phyloP scores from a whole-genome alignment of 352 stramenopile species.

The Phytophthora pini region DNA sequence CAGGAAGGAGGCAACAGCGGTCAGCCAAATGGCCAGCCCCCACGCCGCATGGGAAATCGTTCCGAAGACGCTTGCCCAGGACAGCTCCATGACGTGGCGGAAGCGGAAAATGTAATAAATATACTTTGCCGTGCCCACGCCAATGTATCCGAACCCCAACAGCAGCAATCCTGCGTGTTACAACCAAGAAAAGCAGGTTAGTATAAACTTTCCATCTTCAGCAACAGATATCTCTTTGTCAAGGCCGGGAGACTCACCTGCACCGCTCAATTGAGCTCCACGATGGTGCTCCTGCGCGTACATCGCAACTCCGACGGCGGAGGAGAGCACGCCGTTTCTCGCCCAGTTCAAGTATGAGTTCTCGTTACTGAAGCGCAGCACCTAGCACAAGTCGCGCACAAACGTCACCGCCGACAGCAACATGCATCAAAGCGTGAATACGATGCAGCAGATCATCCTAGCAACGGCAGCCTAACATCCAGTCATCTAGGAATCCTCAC shows the following conservation, averaged over 20 bases:
- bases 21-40: constrained; percentile 87
- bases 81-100: constrained; percentile 88
- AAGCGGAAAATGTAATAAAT: constrained; percentile 92
- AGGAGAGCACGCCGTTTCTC: constrained; percentile 85
- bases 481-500: constrained; percentile 17
- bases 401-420: constrained; percentile 2
- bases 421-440: constrained; percentile 18
- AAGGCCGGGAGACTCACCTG: constrained; percentile 39
- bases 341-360: constrained; percentile 91
- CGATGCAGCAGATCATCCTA: constrained; percentile 8
- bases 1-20: constrained; percentile 84
- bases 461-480: background rate
- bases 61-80: constrained; percentile 85
- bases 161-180: constrained; percentile 64
- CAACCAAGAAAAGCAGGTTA: background rate
- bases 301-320: constrained; percentile 84
- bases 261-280: constrained; percentile 82
- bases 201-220: background rate
- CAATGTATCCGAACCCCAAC: constrained; percentile 89
- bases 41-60: constrained; percentile 84
- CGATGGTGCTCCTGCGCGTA: constrained; percentile 90
- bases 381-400: constrained; percentile 32
- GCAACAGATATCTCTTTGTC: background rate
- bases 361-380: constrained; percentile 87
- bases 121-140: constrained; percentile 88